Conservation (phyloP, 2,329 filamentous ascomycete genomes). For the Phialophora tarda region DNA sequence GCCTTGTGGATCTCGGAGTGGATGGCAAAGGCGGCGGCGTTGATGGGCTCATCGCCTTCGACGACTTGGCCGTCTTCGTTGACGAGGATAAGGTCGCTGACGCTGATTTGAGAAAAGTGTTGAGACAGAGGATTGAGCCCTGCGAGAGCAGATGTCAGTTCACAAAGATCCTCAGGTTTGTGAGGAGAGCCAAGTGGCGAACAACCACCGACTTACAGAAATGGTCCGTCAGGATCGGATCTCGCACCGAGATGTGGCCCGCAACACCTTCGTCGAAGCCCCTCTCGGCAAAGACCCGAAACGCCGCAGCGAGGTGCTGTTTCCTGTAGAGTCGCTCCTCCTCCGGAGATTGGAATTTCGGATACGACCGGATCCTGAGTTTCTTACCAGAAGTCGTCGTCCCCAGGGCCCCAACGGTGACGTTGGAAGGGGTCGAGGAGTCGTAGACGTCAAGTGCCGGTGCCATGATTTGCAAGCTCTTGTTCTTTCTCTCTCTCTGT, state of each 20-base stretch:
- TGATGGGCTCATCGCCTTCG: constrained; percentile 51
- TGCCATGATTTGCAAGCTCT: constrained; percentile 42
- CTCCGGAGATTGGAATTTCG: constrained; percentile 49
- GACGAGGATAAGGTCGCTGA: constrained; percentile 52
- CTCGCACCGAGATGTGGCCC: constrained; percentile 52
- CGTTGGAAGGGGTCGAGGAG: constrained; percentile 49
- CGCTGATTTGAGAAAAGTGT: constrained; percentile 53
- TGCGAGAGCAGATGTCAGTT: constrained; percentile 3
- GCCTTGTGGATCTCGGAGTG: constrained; percentile 56
- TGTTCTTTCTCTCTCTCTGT: background rate
- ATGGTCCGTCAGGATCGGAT: constrained; percentile 48
- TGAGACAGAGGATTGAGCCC: constrained; percentile 53
- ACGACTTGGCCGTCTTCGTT: constrained; percentile 52
- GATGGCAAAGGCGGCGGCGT: constrained; percentile 56
- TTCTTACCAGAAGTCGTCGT: constrained; percentile 53
- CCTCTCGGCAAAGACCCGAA: constrained; percentile 50
- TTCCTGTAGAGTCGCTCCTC: constrained; percentile 53
- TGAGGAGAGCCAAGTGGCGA: background rate
- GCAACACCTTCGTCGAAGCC: constrained; percentile 51
- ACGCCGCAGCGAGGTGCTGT: constrained; percentile 55
- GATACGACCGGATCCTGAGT: constrained; percentile 56
- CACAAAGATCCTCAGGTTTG: background rate
- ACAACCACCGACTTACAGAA: constrained; percentile 42
- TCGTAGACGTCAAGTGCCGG: constrained; percentile 46
- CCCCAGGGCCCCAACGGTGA: constrained; percentile 53